Evolutionary conservation across 306 rosid species (phyloP), one percentile per base, ranked within the genome.

Genomic region (Rosa lucieae): DNA sequence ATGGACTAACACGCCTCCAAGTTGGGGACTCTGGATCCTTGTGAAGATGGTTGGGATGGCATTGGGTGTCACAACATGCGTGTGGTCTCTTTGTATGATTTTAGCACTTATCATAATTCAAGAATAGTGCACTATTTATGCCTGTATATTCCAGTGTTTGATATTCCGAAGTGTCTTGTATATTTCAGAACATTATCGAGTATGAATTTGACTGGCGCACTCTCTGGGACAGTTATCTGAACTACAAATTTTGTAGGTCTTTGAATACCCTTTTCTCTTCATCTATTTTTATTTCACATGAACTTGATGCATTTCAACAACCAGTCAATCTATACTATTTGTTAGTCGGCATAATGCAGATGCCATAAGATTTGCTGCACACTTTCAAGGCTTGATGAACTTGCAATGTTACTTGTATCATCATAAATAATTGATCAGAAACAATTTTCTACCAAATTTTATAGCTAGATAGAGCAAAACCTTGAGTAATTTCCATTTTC

Each of bases 221-320:
- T 91, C 53, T 18, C 97, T 44, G 83, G 89, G 76, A 40, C 75
- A 4, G 67, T 81, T 91, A 43, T 49, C 92, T 20, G 89, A 89
- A 83, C 75, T 91, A 67, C 69, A 51, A 37, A 63, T 78, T 56
- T 51, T 91, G 97, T 91, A 81, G 2, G 90, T 85, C 43, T 79
- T 80, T 69, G 67, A 42, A 66, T 62, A 5, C 48, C 43, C 48
- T 70, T 66, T 62, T 49, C 20, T 46, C 56, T 73, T 43, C 37
- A 75, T 43, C 37, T 78, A 17, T 3, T 62, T 51, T 12, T 3
- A 66, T 66, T 17, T 39, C 23, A 66, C 26, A 6, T 17, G 20
- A 65, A 32, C 21, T 65, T 14, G n/a, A 17, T 15, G 46, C 14
- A 66, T 66, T 20, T 37, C 26, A 0, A 8, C 46, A 17, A 66